phyloP scores from a whole-genome alignment of 345 rosid species.

The Gossypium turneri region DNA sequence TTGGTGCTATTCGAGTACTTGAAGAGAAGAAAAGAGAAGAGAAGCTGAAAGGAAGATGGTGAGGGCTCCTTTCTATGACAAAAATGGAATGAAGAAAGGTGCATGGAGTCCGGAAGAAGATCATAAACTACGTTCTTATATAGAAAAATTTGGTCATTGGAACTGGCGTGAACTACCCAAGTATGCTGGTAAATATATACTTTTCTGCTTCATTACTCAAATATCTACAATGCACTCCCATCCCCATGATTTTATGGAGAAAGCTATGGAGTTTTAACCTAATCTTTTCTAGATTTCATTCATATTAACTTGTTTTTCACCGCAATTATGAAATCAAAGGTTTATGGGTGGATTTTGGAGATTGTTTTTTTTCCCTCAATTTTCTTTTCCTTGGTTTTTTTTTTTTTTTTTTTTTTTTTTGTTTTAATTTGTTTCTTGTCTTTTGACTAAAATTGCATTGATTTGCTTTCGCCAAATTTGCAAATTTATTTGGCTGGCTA shows the following conservation, averaged over 20 bases:
- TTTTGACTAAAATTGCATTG: not conserved
- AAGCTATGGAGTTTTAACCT: not conserved
- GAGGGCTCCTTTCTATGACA: conserved; percentile 27
- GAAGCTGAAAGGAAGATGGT: conserved; percentile 28
- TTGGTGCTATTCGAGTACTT: no score
- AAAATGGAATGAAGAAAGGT: conserved; percentile 41
- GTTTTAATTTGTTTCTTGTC: not conserved
- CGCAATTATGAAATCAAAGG: not conserved
- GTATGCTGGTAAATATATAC: conserved; percentile 27
- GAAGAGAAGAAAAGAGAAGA: not conserved
- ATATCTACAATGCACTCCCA: not conserved
- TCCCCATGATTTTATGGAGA: not conserved
- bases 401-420: not conserved
- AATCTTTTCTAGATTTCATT: not conserved
- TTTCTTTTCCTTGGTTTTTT: no score
- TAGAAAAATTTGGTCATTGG: conserved; percentile 26
- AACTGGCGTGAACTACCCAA: conserved; percentile 41
- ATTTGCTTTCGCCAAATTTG: not conserved
- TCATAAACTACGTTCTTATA: conserved; percentile 26
- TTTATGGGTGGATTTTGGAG: not conserved
- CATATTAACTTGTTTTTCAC: not conserved
- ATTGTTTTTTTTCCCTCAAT: no score
- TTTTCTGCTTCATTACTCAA: not conserved
- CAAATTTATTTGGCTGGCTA: not conserved
- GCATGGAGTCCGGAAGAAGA: conserved; percentile 47